Base-by-base conservation (phyloP, 495 filamentous ascomycete genomes). In the Neurospora tetraspora region DNA sequence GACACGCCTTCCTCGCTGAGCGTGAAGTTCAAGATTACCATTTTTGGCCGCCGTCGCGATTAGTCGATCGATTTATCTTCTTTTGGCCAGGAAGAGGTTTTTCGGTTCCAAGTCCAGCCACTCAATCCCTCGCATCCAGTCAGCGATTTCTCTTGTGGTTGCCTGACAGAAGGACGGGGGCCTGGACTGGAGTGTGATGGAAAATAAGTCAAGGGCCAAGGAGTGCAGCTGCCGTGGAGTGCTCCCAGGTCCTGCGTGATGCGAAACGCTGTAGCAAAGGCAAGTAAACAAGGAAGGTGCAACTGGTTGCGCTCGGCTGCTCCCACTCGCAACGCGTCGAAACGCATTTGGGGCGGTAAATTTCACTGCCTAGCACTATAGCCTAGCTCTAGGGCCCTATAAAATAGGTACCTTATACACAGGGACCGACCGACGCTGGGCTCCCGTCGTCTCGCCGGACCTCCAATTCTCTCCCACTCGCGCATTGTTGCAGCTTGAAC, bases 1-100 rank as follows among this genome's bases (percentile, higher is more conserved):
- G 87, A 83, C 27, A 95, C 85, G 10, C 91, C 91, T 70, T 91
- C 87, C 39, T 94, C 93, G 65, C 85, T 88, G 42, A 99, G 83
- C 0, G 93, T 92, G 75, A 98, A 94, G 68, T 88, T 89, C 27
- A 97, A 81, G n/a, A 88, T 85, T 9, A 75, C 75, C 77, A 78
- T 79, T 65, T 65, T 8, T 34, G 14, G 27, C 27, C 16, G n/a
- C 39, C 27, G 39, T 40, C n/a, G 43, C 39, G 5, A 53, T 53
- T 7, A 3, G 18, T 6, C 27, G 40, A 70, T 69, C 72, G 53
- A 69, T 69, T 16, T 69, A 11, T 36, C 38, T 18, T 34, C 23
- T 72, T 73, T 34, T 74, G 36, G 53, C 23, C 7, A 34, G 71
- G 71, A 71, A 27, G 69, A 12, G 47, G 20, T 27, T 70, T 59